Base-by-base conservation (phyloP, 106 monocot genomes). In the Acanthochlamys bracteata region DNA sequence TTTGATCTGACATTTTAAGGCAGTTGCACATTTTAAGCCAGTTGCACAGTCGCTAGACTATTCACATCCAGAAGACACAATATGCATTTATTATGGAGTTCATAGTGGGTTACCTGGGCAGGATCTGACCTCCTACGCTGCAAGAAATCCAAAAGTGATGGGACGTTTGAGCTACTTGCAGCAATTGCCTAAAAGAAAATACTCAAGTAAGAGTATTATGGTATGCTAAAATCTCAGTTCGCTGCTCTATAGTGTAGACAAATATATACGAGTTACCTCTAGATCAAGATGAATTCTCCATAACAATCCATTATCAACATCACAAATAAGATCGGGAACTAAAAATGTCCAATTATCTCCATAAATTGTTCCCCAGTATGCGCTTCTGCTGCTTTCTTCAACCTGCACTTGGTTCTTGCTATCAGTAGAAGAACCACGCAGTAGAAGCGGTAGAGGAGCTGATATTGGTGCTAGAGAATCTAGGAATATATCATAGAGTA, bases 261-360 rank as follows among this genome's bases (percentile, higher is more conserved):
- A n/a, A n/a, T n/a, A n/a, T n/a, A n/a, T n/a, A n/a, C n/a, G n/a
- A n/a, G n/a, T 81, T 53, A 91, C 95, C 73, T 98, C 91, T 61
- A 98, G 67, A 70, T 98, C 96, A 61, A 98, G 71, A 66, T 24
- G 68, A n/a, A 98, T 74, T 55, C 63, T 91, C 96, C 96, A 98
- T 53, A 98, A 55, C 56, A 98, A 59, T 20, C 96, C 96, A 79
- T 91, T 79, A 39, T 98, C 91, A 66, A 76, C 69, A 79, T 98
- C 96, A 74, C 84, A 91, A 33, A 98, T 83, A 58, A 98, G 78
- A 49, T 91, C 91, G 26, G 96, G 96, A 65, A 91, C 78, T 66
- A 96, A 83, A 78, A 91, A 96, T 63, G 52, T 83, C 96, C 96
- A 98, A 23, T 58, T 65, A 59, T 88, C 76, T 54, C 82, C 76